These are phyloP conservation scores for Puccinia novopanici DNA, from an alignment of 1,284 basidiomycete genomes.

Conservation along the genomic window DNA sequence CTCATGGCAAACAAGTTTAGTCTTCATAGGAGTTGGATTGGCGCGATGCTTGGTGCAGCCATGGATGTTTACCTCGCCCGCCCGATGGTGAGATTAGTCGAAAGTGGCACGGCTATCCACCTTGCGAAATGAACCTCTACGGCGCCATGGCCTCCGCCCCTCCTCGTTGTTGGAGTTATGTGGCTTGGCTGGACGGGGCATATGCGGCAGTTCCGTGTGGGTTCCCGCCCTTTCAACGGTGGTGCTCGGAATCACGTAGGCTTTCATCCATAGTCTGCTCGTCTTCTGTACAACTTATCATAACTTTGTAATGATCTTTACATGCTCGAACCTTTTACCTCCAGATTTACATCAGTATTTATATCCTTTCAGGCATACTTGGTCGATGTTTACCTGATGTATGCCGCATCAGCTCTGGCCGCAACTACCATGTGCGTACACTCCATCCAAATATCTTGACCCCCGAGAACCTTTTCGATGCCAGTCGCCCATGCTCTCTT, in stretches of 20 bases:
- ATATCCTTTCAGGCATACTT: conserved; percentile 64
- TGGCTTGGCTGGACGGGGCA: conserved; percentile 71
- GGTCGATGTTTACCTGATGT: conserved; percentile 66
- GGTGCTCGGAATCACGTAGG: conserved; percentile 61
- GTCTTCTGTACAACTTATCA: background rate
- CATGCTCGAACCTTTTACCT: background rate
- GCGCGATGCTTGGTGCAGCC: conserved; percentile 64
- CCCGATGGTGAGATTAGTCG: conserved; percentile 63
- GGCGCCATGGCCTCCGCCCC: conserved; percentile 64
- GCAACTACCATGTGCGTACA: conserved; percentile 66
- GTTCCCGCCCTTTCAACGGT: conserved; percentile 64
- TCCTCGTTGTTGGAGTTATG: conserved; percentile 68
- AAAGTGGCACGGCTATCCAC: conserved; percentile 64
- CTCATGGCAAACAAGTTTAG: conserved; percentile 67
- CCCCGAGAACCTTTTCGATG: background rate
- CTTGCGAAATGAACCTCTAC: conserved; percentile 70
- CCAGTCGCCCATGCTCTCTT: too few relatives aligned
- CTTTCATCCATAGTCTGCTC: background rate
- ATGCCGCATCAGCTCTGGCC: conserved; percentile 71
- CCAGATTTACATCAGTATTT: conserved; percentile 67
- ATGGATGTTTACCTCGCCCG: conserved; percentile 58
- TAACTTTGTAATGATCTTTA: too few relatives aligned
- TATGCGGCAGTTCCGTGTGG: conserved; percentile 67
- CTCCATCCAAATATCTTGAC: background rate
- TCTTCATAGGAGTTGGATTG: conserved; percentile 72